Conservation (phyloP, 176 grass and related monocot species). For the Lolium perenne region DNA sequence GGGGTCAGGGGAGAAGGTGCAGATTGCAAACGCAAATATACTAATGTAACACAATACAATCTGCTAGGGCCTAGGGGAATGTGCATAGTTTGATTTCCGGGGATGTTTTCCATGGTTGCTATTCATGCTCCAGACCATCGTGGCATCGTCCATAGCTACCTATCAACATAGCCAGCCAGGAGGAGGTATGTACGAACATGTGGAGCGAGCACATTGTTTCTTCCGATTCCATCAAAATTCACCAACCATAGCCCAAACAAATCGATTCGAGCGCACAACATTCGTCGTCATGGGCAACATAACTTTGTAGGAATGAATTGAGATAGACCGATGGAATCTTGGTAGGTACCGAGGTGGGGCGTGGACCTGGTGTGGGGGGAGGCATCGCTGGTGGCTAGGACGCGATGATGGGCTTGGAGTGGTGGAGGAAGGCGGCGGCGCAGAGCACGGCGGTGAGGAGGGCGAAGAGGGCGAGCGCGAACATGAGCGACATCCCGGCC, state of each 20-base stretch:
- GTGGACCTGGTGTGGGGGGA: background rate
- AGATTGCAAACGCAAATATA: background rate
- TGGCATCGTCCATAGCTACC: background rate
- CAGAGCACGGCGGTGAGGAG: constrained; percentile 78
- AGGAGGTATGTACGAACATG: background rate
- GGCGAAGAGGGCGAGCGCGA: constrained; percentile 73
- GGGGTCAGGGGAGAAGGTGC: background rate
- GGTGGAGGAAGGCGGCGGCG: constrained; percentile 76
- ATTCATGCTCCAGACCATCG: background rate
- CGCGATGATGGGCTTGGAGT: constrained; percentile 57
- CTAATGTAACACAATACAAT: background rate
- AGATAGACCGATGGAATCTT: background rate
- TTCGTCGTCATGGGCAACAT: background rate
- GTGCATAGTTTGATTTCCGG: background rate
- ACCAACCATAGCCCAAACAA: background rate
- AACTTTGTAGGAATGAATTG: constrained; percentile 3
- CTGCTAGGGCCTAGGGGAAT: background rate
- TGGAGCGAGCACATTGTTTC: background rate
- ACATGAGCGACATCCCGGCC: constrained; percentile 74
- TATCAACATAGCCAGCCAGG: background rate
- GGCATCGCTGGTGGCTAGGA: constrained; percentile 29
- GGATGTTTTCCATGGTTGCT: background rate
- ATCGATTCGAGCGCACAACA: background rate
- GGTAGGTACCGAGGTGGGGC: constrained; percentile 38
- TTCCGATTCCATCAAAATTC: constrained; percentile 29